Percentiles rank a stretch among this genome's conserved stretches.
Evolutionary conservation across 2,329 filamentous ascomycete species (phyloP).

Genomic region (Penicillium verrucosum): DNA sequence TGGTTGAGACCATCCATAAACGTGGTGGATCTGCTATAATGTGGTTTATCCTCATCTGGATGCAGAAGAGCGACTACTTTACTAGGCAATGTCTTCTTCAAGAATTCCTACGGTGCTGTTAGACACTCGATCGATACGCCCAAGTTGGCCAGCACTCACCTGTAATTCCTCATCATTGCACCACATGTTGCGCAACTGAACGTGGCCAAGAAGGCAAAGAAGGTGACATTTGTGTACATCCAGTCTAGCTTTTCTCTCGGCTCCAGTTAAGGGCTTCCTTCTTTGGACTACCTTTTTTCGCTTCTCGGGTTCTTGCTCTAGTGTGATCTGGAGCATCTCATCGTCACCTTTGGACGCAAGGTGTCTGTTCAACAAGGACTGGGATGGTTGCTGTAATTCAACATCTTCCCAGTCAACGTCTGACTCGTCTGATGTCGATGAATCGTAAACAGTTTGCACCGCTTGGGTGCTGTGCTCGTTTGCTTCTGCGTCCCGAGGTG

Average conservation of each 20-base stretch:
- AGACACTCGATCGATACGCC: not conserved
- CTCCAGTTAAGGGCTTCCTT: conserved; percentile 53
- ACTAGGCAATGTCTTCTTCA: conserved; percentile 63
- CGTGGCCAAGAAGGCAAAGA: conserved; percentile 75
- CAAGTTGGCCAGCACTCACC: conserved; percentile 29
- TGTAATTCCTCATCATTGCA: conserved; percentile 76
- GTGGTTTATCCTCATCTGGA: conserved; percentile 63
- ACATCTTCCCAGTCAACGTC: conserved; percentile 65
- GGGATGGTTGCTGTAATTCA: conserved; percentile 40
- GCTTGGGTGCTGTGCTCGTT: conserved; percentile 11
- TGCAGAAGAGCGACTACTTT: conserved; percentile 67
- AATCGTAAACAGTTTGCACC: conserved; percentile 37
- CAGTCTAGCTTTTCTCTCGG: conserved; percentile 61
- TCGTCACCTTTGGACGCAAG: conserved; percentile 15
- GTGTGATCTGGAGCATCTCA: conserved; percentile 37
- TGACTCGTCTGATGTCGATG: conserved; percentile 54
- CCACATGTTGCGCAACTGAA: conserved; percentile 77
- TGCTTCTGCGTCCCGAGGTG: conserved; percentile 9
- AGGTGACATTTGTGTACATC: conserved; percentile 85
- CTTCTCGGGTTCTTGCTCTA: conserved; percentile 32
- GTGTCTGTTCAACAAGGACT: conserved; percentile 5
- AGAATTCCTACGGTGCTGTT: conserved; percentile 28
- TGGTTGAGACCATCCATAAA: conserved; percentile 76
- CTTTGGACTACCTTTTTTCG: conserved; percentile 30
- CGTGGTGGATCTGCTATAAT: conserved; percentile 72